These are phyloP conservation scores for Russula sp. DNA, from an alignment of 768 basidiomycete genomes.

Conservation along the genomic window DNA sequence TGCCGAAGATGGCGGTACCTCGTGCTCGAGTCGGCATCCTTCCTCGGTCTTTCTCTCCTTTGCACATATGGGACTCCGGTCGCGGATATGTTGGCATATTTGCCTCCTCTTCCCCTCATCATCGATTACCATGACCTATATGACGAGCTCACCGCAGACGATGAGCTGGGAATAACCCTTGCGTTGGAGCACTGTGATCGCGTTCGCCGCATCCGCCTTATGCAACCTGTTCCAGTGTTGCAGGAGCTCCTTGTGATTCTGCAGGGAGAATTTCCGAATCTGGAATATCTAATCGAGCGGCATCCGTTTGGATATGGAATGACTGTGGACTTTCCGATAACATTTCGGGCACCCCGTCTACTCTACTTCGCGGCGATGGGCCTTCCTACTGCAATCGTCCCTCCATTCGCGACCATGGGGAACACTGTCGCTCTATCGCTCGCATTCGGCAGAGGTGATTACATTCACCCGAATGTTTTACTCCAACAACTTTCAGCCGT, in stretches of 20 bases:
- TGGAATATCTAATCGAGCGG: background rate
- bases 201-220: slow-evolving; percentile 1
- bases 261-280: background rate
- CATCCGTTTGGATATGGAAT: too few relatives aligned
- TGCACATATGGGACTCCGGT: background rate
- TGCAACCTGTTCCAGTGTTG: background rate
- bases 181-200: slow-evolving; percentile 1
- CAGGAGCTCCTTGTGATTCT: background rate
- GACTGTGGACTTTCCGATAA: background rate
- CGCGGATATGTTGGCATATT: background rate
- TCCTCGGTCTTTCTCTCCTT: background rate
- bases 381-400: background rate
- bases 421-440: background rate
- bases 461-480: too few relatives aligned
- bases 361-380: background rate
- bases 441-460: background rate
- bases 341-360: background rate
- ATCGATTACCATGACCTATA: background rate
- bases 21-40: background rate
- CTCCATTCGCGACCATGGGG: background rate
- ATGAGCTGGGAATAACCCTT: background rate
- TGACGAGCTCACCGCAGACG: background rate
- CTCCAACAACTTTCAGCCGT: too few relatives aligned
- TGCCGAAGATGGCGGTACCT: slow-evolving; percentile 5
- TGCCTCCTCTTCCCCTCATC: background rate